These are phyloP conservation scores for Entamoeba invadens DNA, from an alignment of 208 protist genomes.

Conservation along the genomic window DNA sequence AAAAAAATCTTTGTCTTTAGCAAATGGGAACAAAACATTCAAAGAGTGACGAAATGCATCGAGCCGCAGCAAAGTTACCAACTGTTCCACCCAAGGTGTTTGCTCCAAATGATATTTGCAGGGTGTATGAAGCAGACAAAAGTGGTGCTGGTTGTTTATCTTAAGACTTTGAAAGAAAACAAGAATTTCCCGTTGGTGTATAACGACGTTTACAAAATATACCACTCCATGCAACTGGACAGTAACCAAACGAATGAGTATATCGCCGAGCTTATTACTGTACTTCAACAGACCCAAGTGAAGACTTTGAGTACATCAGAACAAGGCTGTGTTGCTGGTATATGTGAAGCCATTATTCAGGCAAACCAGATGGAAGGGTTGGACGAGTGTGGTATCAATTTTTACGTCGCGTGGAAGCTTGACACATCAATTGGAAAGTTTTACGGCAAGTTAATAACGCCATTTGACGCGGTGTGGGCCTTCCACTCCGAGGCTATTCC, in stretches of 20 bases:
- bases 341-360: background rate
- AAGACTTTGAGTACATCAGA: background rate
- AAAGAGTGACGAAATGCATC: background rate
- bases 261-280: background rate
- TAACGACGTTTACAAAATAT: background rate
- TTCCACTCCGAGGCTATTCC: background rate
- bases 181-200: background rate
- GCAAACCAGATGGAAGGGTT: background rate
- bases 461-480: background rate
- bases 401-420: background rate
- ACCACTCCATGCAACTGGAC: background rate
- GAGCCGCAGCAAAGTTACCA: background rate
- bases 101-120: background rate
- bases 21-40: conserved; percentile 1
- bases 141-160: background rate
- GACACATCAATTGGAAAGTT: background rate
- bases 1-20: background rate
- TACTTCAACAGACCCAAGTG: background rate
- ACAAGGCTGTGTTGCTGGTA: background rate
- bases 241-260: background rate
- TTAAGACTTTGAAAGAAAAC: background rate
- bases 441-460: background rate
- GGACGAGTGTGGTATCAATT: background rate
- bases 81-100: background rate
- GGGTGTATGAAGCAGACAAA: background rate